These are phyloP conservation scores for Wallacemonas collosoma DNA, from an alignment of 208 protist species.

Conservation along the genomic window DNA sequence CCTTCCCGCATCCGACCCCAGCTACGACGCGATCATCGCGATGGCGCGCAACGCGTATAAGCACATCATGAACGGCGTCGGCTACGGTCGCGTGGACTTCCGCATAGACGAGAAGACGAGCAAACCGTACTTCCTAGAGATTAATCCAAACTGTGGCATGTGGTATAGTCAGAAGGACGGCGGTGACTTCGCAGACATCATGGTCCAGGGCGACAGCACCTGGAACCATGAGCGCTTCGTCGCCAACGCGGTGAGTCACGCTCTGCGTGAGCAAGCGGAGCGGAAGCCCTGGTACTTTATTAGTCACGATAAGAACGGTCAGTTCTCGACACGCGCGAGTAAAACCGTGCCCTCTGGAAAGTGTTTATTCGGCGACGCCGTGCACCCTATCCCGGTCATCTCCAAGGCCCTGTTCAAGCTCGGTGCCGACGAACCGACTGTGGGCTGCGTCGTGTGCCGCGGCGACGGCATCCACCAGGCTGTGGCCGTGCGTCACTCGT, in stretches of 20 bases:
- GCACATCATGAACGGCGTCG: constrained; percentile 87
- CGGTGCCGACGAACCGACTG: constrained; percentile 66
- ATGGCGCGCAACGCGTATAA: constrained; percentile 83
- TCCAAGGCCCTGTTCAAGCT: constrained; percentile 79
- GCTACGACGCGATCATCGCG: constrained; percentile 67
- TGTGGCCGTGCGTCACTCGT: constrained; percentile 88
- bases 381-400: constrained; percentile 74
- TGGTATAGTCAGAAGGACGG: constrained; percentile 84
- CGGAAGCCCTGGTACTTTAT: constrained; percentile 85
- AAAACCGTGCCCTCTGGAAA: constrained; percentile 71
- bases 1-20: constrained; percentile 66
- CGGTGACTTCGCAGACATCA: constrained; percentile 86
- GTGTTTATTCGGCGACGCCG: constrained; percentile 70
- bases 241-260: constrained; percentile 55
- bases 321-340: constrained; percentile 75
- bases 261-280: constrained; percentile 64
- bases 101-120: constrained; percentile 75
- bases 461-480: constrained; percentile 72
- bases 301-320: constrained; percentile 79
- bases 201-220: constrained; percentile 74
- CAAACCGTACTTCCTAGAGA: constrained; percentile 86
- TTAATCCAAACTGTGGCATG: constrained; percentile 92
- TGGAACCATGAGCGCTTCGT: constrained; percentile 87
- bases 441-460: constrained; percentile 76
- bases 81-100: constrained; percentile 88